Evolutionary conservation across 2,329 filamentous ascomycete species (phyloP).

Genomic region (Aspergillus pseudoglaucus): DNA sequence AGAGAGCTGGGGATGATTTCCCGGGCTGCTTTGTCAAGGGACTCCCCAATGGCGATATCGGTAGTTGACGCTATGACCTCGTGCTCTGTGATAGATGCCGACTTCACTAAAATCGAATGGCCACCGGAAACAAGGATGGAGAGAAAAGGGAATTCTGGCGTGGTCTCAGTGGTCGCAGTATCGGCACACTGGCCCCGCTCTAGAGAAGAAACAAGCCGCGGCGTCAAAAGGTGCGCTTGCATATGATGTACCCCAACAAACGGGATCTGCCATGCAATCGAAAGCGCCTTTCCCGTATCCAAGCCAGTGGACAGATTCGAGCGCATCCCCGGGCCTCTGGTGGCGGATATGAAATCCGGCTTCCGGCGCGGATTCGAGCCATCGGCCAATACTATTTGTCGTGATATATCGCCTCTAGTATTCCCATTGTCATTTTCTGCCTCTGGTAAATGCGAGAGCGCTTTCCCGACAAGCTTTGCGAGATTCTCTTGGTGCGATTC

Average conservation of each 20-base stretch:
- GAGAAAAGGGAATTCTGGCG: constrained; percentile 72
- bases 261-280: constrained; percentile 74
- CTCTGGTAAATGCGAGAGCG: constrained; percentile 52
- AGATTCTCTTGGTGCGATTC: constrained; percentile 68
- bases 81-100: constrained; percentile 62
- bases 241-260: constrained; percentile 89
- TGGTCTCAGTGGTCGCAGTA: constrained; percentile 1
- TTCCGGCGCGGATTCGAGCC: constrained; percentile 33
- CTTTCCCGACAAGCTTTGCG: constrained; percentile 59
- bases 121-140: constrained; percentile 87
- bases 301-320: constrained; percentile 71
- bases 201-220: constrained; percentile 65
- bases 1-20: constrained; percentile 60
- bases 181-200: constrained; percentile 14
- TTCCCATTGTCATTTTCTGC: constrained; percentile 6
- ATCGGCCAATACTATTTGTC: constrained; percentile 15
- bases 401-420: background rate
- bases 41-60: constrained; percentile 86
- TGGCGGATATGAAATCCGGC: constrained; percentile 83
- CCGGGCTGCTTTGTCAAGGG: constrained; percentile 80
- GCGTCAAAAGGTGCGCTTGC: constrained; percentile 91
- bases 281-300: constrained; percentile 78
- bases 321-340: constrained; percentile 83
- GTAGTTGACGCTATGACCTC: constrained; percentile 62
- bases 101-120: constrained; percentile 80